phyloP scores from a whole-genome alignment of 2,329 filamentous ascomycete genomes.

The Phaeoacremonium minimum region DNA sequence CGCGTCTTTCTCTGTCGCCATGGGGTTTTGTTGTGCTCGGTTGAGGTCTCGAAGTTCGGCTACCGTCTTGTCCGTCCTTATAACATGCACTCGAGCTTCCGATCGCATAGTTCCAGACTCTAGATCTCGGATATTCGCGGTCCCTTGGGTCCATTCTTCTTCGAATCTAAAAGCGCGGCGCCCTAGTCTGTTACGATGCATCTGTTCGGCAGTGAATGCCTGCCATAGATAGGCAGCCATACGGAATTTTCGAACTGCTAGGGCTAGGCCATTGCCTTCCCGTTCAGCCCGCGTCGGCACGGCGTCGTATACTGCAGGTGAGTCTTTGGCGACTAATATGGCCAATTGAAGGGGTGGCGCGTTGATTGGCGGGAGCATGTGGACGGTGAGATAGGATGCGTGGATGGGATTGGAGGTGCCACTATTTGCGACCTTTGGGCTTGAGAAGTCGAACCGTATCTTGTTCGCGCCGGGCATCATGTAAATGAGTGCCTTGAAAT shows the following conservation, averaged over 20 bases:
- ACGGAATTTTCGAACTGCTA: conserved; percentile 82
- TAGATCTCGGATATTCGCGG: conserved; percentile 70
- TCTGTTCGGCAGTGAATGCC: conserved; percentile 93
- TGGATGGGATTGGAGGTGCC: conserved; percentile 66
- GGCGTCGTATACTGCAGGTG: conserved; percentile 78
- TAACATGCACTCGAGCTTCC: conserved; percentile 84
- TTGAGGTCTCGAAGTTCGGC: conserved; percentile 77
- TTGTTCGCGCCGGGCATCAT: conserved; percentile 88
- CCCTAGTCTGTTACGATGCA: conserved; percentile 84
- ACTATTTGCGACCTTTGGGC: conserved; percentile 71
- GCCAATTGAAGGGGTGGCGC: conserved; percentile 85
- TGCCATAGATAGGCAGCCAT: conserved; percentile 98
- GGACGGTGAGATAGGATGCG: conserved; percentile 74
- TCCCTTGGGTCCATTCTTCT: conserved; percentile 88
- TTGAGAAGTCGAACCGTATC: conserved; percentile 82
- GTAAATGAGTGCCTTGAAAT: conserved; percentile 89
- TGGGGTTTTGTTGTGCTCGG: conserved; percentile 70
- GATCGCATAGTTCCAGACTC: conserved; percentile 73
- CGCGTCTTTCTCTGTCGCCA: conserved; percentile 65
- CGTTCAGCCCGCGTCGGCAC: conserved; percentile 68
- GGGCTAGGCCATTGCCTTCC: conserved; percentile 78
- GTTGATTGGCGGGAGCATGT: conserved; percentile 77
- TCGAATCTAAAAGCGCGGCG: conserved; percentile 86
- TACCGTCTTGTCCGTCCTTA: conserved; percentile 78
- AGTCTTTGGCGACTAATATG: conserved; percentile 84